Percentiles rank a stretch among this genome's conserved stretches.
Evolutionary conservation across 495 filamentous ascomycete genomes (phyloP).

Genomic region (Hypoxylon trugodes): DNA sequence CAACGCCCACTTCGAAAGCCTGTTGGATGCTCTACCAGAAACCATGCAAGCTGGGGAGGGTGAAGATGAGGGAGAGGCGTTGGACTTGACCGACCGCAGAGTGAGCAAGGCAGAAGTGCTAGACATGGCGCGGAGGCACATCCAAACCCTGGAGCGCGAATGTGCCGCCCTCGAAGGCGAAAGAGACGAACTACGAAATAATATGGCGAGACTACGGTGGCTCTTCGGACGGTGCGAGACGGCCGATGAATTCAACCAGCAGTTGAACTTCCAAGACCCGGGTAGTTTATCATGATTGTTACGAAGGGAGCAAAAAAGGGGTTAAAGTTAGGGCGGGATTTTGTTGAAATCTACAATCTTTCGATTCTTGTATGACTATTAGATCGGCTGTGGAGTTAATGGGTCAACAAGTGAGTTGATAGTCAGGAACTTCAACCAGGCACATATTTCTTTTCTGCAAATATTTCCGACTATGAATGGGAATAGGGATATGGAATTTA

Average conservation of each 20-base stretch:
- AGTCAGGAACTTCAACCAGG: conserved; percentile 21
- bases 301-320: neutral
- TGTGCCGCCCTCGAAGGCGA: conserved; percentile 47
- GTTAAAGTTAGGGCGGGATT: neutral
- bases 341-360: neutral
- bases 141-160: conserved; percentile 51
- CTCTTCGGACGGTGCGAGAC: conserved; percentile 42
- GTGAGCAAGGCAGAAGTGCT: conserved; percentile 59
- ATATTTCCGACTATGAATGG: neutral
- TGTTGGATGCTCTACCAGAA: conserved; percentile 54
- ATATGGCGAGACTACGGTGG: conserved; percentile 45
- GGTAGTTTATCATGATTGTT: conserved; percentile 8
- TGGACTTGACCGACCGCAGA: conserved; percentile 47
- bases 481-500: neutral
- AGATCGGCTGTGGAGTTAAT: conserved; percentile 17
- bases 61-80: conserved; percentile 35
- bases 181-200: conserved; percentile 43
- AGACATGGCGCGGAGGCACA: conserved; percentile 55
- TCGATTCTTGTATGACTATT: conserved; percentile 32
- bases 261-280: conserved; percentile 20
- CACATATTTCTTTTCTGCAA: conserved; percentile 1
- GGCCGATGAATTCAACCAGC: conserved; percentile 16
- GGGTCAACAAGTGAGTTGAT: conserved; percentile 2
- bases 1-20: conserved; percentile 56
- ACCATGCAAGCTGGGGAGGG: conserved; percentile 39